These are phyloP conservation scores for Clarireedia monteithiana DNA, from an alignment of 2,329 filamentous ascomycete genomes.

Conservation along the genomic window DNA sequence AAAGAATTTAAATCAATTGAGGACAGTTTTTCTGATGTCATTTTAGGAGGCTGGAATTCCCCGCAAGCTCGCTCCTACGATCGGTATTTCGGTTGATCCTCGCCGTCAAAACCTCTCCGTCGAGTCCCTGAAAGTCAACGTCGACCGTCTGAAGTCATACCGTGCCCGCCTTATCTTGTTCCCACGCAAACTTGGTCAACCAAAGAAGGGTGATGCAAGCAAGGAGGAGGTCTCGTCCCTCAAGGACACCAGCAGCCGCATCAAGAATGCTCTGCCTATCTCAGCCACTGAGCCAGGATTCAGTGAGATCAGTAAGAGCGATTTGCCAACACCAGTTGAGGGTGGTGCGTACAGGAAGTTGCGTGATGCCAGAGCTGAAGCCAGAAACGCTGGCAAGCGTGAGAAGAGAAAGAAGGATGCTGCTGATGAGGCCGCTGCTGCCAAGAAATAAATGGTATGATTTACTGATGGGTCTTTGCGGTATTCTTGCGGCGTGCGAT, in stretches of 20 bases:
- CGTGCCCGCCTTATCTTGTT: slow-evolving; percentile 93
- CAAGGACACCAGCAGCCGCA: slow-evolving; percentile 53
- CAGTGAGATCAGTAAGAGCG: slow-evolving; percentile 73
- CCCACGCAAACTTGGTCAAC: slow-evolving; percentile 87
- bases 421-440: slow-evolving; percentile 67
- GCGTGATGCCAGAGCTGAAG: slow-evolving; percentile 75
- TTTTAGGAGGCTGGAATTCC: slow-evolving; percentile 90
- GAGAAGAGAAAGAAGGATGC: slow-evolving; percentile 92
- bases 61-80: slow-evolving; percentile 87
- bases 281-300: slow-evolving; percentile 56
- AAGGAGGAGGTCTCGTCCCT: slow-evolving; percentile 64
- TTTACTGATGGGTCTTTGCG: slow-evolving; percentile 24
- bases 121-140: slow-evolving; percentile 90
- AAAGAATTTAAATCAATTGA: neutral
- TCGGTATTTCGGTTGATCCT: slow-evolving; percentile 94
- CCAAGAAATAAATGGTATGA: slow-evolving; percentile 66
- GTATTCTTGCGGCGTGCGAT: slow-evolving; percentile 23
- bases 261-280: slow-evolving; percentile 63
- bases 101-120: slow-evolving; percentile 96
- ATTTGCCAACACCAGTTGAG: slow-evolving; percentile 66
- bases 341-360: slow-evolving; percentile 83
- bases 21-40: slow-evolving; percentile 15
- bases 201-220: slow-evolving; percentile 85
- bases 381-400: slow-evolving; percentile 71
- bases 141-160: slow-evolving; percentile 97